Evolutionary conservation across 306 rosid species (phyloP).

Genomic region (Vicia sativa): DNA sequence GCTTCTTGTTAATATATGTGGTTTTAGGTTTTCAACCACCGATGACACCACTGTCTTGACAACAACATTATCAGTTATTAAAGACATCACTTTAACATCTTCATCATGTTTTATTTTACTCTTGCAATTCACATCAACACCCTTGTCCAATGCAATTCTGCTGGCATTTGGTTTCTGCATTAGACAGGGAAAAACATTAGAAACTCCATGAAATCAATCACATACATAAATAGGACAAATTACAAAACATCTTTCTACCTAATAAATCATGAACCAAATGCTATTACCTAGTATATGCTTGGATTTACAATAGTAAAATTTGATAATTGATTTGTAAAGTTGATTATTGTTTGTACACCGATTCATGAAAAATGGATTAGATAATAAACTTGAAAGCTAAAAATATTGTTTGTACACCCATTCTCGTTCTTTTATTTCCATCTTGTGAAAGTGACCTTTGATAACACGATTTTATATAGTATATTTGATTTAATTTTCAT

Average conservation of each 20-base stretch:
- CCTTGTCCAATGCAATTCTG: slow-evolving; percentile 43
- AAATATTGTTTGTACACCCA: no score
- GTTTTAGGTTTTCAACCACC: slow-evolving; percentile 49
- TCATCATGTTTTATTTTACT: no score
- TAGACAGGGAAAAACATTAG: slow-evolving; percentile 1
- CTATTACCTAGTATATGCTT: neutral
- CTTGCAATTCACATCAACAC: no score
- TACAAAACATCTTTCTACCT: slow-evolving; percentile 17
- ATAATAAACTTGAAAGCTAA: neutral
- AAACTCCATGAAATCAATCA: neutral
- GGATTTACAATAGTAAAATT: neutral
- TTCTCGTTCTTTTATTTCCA: no score
- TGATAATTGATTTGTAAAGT: neutral
- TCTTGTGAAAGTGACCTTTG: no score
- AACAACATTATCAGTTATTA: slow-evolving; percentile 35
- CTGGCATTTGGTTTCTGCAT: slow-evolving; percentile 63
- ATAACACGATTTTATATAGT: no score
- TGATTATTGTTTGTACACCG: neutral
- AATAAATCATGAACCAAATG: slow-evolving; percentile 3
- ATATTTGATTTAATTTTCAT: no score
- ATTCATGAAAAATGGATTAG: neutral
- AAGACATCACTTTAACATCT: no score
- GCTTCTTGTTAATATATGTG: slow-evolving; percentile 66
- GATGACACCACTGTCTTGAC: slow-evolving; percentile 44
- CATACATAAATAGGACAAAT: slow-evolving; percentile 10